These are phyloP conservation scores for Ceratonia siliqua DNA, from an alignment of 306 rosid genomes.

Conservation along the genomic window DNA sequence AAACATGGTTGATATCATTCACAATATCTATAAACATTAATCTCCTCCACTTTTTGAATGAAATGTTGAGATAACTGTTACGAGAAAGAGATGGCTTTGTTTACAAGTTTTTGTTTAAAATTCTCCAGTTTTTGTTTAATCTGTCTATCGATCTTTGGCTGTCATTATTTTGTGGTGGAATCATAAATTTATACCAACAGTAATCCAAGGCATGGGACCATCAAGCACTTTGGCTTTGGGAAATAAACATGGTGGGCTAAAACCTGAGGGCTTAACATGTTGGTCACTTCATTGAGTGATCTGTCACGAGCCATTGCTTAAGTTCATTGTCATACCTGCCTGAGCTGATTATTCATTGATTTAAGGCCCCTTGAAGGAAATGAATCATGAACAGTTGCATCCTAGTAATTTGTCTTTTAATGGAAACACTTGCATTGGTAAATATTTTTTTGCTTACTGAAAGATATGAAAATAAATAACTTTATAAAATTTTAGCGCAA, in stretches of 20 bases:
- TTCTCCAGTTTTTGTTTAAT: background rate
- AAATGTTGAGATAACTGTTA: background rate
- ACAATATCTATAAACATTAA: background rate
- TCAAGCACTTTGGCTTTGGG: conserved; percentile 23
- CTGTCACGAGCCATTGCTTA: background rate
- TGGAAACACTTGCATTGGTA: conserved; percentile 3
- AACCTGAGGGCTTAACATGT: conserved; percentile 14
- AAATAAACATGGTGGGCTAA: background rate
- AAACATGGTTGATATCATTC: conserved; percentile 13
- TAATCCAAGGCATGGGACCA: background rate
- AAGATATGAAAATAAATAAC: conserved; percentile 16
- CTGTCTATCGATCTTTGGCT: background rate
- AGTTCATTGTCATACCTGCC: background rate
- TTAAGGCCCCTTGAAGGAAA: conserved; percentile 7
- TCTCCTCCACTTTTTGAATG: background rate
- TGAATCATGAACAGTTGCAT: background rate
- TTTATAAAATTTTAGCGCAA: background rate
- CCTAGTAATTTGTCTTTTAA: background rate
- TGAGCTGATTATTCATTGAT: conserved; percentile 15
- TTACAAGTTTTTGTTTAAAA: conserved; percentile 20
- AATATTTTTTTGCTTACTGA: background rate
- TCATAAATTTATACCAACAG: conserved; percentile 2
- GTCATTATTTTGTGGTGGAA: conserved; percentile 1
- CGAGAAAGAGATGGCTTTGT: conserved; percentile 1
- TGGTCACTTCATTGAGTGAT: conserved; percentile 26